phyloP scores from a whole-genome alignment of 176 grass and related monocot species.

The Cymbopogon citratus region DNA sequence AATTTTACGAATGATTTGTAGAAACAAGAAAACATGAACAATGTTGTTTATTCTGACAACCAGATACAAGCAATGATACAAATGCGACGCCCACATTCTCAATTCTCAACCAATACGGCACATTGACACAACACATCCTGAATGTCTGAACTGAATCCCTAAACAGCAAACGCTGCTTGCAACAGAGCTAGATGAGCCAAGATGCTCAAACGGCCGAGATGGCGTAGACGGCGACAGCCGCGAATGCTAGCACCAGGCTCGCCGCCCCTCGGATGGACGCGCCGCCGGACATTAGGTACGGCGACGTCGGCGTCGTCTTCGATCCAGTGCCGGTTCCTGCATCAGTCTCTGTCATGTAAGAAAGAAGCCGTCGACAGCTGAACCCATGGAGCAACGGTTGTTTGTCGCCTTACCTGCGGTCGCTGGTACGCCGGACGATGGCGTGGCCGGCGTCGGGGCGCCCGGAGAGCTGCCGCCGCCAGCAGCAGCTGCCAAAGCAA shows the following conservation, averaged over 20 bases:
- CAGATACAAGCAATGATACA: slow-evolving; percentile 8
- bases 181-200: background rate
- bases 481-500: background rate
- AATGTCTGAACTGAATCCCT: background rate
- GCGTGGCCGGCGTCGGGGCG: background rate
- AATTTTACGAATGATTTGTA: background rate
- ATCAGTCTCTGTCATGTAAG: background rate
- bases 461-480: slow-evolving; percentile 8
- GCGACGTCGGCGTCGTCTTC: slow-evolving; percentile 29
- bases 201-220: background rate
- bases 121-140: background rate
- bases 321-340: slow-evolving; percentile 24
- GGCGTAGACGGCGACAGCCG: slow-evolving; percentile 6
- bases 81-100: background rate
- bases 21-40: background rate
- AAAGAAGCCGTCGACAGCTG: background rate
- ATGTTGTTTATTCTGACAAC: background rate
- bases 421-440: background rate
- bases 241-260: slow-evolving; percentile 11
- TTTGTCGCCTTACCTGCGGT: background rate
- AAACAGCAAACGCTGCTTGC: background rate
- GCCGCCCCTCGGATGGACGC: slow-evolving; percentile 2
- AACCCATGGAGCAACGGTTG: background rate
- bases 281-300: slow-evolving; percentile 22
- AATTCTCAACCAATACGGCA: background rate